A percentile compares a stretch with the other conserved stretches of the same genome.
phyloP scores from a whole-genome alignment of 257 asterid genomes.

The Primulina tabacum region DNA sequence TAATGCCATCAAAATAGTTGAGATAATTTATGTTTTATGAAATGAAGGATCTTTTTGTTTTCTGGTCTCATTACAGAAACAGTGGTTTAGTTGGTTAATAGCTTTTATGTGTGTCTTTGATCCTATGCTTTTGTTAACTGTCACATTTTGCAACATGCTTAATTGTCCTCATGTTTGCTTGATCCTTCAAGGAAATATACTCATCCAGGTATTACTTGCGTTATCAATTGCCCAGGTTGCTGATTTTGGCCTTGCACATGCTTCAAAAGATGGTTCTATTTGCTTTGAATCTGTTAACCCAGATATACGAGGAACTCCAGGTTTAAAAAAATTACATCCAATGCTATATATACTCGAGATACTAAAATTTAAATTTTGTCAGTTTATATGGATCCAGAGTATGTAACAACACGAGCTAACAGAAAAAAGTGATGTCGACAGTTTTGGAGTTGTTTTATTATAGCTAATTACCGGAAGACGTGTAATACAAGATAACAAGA shows the following conservation, averaged over 20 bases:
- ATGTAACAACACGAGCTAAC: conserved; percentile 78
- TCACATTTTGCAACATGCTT: background rate
- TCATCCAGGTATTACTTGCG: background rate
- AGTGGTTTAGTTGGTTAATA: background rate
- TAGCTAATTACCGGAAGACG: conserved; percentile 73
- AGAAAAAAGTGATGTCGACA: conserved; percentile 85
- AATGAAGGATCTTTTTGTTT: background rate
- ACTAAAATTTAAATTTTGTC: conserved; percentile 23
- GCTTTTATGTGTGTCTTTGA: background rate
- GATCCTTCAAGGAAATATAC: background rate
- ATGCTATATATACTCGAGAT: background rate
- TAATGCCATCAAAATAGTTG: too few relatives aligned
- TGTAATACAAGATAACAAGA: conserved; percentile 78
- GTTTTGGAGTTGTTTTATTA: conserved; percentile 78
- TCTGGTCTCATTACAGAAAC: background rate
- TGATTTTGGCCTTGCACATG: conserved; percentile 95
- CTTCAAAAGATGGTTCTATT: conserved; percentile 91
- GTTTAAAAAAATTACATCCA: conserved; percentile 33
- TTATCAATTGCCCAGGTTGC: conserved; percentile 61
- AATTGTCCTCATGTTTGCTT: background rate
- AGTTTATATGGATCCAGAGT: conserved; percentile 96
- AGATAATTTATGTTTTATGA: background rate
- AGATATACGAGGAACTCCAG: conserved; percentile 92
- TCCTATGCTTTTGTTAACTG: background rate
- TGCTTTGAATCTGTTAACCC: conserved; percentile 92